Evolutionary conservation across 2,329 filamentous ascomycete genomes (phyloP), one percentile per base, ranked within the genome.

Genomic region (Aspergillus melleus): DNA sequence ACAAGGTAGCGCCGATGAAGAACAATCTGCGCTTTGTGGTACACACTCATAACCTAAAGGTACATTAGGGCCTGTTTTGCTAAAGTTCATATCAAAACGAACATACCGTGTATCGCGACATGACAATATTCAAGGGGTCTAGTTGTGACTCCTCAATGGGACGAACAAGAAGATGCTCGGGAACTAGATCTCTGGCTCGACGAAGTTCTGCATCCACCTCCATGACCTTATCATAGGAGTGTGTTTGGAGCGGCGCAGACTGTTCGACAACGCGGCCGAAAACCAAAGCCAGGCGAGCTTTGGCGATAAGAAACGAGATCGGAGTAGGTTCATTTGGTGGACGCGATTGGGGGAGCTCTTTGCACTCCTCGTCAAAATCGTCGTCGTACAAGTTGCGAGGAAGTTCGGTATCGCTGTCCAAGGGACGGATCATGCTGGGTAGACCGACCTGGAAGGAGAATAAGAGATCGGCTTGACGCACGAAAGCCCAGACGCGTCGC

Each of bases 1-100:
- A 86, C 82, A 59, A 96, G 84, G 73, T 95, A 97, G 64, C 92
- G 92, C 54, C 92, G 86, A 74, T 99, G 95, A 44, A 99, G 84
- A 22, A 96, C 85, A 68, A 92, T 96, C 68, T 96, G 84, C 19
- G 92, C 90, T 77, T 96, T 96, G 64, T 96, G 88, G 71, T 92
- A 96, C 5, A 97, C 79, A 53, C 95, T 88, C 62, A 95, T 91
- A 32, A 97, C 67, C 76, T 78, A 52, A 12, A 47, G 12, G 51
- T 49, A 12, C 10, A 49, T 67, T 49, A 69, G 65, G 52, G 53
- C 29, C 39, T 29, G 56, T 42, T 39, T 19, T 26, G 32, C 20
- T 26, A 32, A 19, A 19, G 3, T 12, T 16, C n/a, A 19, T 20
- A 12, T 9, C 6, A 16, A 12, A 46, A 11, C 3, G 29, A 44